Conservation (phyloP, 352 stramenopile species). For the Stramenopiles sp. region DNA sequence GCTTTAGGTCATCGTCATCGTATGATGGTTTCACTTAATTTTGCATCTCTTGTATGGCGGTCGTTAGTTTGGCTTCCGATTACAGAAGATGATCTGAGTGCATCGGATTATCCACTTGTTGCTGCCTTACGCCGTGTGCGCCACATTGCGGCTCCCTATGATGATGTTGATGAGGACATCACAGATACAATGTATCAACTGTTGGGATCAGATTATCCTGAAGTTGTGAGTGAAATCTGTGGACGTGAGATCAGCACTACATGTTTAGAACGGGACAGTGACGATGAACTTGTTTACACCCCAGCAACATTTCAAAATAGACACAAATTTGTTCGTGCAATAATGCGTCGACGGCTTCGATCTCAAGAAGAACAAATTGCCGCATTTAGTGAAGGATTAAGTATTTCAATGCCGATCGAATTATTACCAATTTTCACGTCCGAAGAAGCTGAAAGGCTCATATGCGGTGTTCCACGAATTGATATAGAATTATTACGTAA, state of each 20-base stretch:
- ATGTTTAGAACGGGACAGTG: background rate
- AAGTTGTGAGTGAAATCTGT: background rate
- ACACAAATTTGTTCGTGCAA: constrained; percentile 8
- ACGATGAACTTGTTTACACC: background rate
- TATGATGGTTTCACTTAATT: too few species aligned
- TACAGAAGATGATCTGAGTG: too few species aligned
- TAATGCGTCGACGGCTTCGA: background rate
- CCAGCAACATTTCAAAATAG: constrained; percentile 13
- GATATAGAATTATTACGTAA: constrained; percentile 21
- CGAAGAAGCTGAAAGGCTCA: constrained; percentile 59
- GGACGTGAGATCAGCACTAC: background rate
- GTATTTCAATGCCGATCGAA: constrained; percentile 72
- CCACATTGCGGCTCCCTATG: too few species aligned
- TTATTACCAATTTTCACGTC: constrained; percentile 71
- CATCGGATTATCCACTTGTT: too few species aligned
- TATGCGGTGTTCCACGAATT: constrained; percentile 23
- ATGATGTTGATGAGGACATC: too few species aligned
- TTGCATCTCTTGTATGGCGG: too few species aligned
- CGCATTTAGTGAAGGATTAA: constrained; percentile 38
- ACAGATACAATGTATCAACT: background rate
- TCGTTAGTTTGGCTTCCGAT: too few species aligned
- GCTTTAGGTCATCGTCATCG: too few species aligned
- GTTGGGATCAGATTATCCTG: too few species aligned
- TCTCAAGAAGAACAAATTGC: constrained; percentile 17
- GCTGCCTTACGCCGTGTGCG: too few species aligned